Conservation (phyloP, 179 eudicot genomes). For the Amaranthus tricolor region DNA sequence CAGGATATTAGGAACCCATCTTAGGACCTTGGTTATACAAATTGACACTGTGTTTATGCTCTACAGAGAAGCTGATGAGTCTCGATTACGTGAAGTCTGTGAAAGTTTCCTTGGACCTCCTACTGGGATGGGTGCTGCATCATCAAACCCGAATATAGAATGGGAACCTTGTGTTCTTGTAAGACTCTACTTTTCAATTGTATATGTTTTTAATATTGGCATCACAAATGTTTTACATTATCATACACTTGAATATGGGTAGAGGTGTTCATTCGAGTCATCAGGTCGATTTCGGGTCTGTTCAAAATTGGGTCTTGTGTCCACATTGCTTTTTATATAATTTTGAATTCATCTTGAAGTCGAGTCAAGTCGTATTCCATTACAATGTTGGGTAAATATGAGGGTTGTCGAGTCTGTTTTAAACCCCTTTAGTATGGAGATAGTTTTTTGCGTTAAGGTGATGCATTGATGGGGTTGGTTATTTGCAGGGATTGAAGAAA, state of each 20-base stretch:
- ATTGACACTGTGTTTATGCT: neutral
- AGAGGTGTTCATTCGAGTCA: too few species aligned
- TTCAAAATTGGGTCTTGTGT: too few species aligned
- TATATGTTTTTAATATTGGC: too few species aligned
- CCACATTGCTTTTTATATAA: too few species aligned
- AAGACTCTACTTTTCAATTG: conserved; percentile 18
- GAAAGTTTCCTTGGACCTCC: conserved; percentile 98
- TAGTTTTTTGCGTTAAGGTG: neutral
- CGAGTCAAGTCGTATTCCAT: too few species aligned
- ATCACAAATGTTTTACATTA: too few species aligned
- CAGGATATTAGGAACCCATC: too few species aligned
- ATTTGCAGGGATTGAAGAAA: conserved; percentile 78
- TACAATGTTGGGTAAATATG: too few species aligned
- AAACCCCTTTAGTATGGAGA: neutral
- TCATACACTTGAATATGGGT: too few species aligned
- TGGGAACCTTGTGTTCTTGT: conserved; percentile 98
- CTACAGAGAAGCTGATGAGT: conserved; percentile 89
- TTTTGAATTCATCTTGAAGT: too few species aligned
- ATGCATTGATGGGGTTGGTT: conserved; percentile 7
- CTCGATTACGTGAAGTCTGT: conserved; percentile 89
- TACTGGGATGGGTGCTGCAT: conserved; percentile 66
- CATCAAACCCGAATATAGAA: conserved; percentile 43
- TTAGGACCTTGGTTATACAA: neutral
- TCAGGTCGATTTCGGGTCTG: too few species aligned
- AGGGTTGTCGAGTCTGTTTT: too few species aligned